These are phyloP conservation scores for Penicillium desertorum DNA, from an alignment of 495 filamentous ascomycete genomes.

Conservation along the genomic window DNA sequence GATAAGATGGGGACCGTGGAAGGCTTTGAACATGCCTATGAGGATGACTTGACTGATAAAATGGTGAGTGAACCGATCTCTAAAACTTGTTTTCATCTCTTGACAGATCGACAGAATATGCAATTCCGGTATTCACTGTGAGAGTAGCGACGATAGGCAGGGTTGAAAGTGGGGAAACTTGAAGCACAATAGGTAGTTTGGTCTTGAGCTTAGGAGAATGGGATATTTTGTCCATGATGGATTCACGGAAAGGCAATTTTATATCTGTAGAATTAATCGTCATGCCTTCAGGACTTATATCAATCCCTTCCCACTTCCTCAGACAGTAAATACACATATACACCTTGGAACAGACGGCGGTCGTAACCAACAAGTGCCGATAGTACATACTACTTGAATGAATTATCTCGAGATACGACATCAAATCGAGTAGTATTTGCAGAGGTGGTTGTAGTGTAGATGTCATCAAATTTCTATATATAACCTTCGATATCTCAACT, in stretches of 20 bases:
- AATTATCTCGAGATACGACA: no score
- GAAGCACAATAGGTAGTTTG: background rate
- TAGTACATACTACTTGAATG: no score
- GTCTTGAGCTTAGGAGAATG: background rate
- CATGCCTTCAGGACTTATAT: no score
- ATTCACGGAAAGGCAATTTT: background rate
- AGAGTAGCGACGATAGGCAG: background rate
- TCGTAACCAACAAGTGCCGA: no score
- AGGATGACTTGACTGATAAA: conserved; percentile 4
- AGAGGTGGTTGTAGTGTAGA: no score
- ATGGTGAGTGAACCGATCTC: background rate
- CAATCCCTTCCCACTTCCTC: no score
- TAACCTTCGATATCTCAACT: no score
- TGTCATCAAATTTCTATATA: no score
- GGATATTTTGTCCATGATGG: background rate
- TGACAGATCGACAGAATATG: background rate
- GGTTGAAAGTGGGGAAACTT: background rate
- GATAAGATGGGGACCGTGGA: background rate
- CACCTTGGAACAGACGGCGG: no score
- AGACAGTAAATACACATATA: no score
- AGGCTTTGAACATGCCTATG: conserved; percentile 4
- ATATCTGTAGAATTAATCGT: no score
- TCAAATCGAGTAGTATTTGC: no score
- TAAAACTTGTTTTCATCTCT: background rate
- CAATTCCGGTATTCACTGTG: conserved; percentile 1